Conservation (phyloP, 257 asterid species). For the Capsicum chinense region DNA sequence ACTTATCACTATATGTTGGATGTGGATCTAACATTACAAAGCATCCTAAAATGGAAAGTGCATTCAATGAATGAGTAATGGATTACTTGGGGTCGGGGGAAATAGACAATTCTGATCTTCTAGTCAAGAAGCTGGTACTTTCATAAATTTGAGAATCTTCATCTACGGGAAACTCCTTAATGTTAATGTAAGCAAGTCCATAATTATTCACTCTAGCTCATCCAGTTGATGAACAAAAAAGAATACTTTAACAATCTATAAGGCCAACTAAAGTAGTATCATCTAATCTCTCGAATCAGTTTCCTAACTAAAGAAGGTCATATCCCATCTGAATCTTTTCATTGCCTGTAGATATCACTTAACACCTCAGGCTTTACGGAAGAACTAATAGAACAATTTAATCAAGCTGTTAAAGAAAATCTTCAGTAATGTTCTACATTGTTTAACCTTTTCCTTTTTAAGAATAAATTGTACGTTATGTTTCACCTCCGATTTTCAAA, state of each 20-base stretch:
- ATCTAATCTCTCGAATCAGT: no score
- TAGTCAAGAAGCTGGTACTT: background rate
- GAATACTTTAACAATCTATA: background rate
- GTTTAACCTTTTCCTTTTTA: background rate
- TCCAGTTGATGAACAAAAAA: conserved; percentile 13
- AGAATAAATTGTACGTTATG: background rate
- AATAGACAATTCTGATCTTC: background rate
- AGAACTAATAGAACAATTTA: conserved; percentile 16
- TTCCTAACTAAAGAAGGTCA: background rate
- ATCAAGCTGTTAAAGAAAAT: background rate
- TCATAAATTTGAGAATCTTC: background rate
- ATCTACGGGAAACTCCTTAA: background rate
- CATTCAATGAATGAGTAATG: background rate
- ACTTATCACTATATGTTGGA: background rate
- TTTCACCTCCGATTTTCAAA: background rate
- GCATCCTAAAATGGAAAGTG: background rate
- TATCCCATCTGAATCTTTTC: conserved; percentile 12
- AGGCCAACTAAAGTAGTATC: background rate
- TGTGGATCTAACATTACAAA: conserved; percentile 1
- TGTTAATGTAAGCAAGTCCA: background rate
- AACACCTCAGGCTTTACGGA: background rate
- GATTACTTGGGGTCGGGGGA: background rate
- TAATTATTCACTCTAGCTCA: conserved; percentile 8
- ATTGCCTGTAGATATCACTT: background rate
- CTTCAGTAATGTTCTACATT: background rate